These are phyloP conservation scores for Chaetomium globosum DNA, from an alignment of 2,329 filamentous ascomycete species.

Conservation along the genomic window DNA sequence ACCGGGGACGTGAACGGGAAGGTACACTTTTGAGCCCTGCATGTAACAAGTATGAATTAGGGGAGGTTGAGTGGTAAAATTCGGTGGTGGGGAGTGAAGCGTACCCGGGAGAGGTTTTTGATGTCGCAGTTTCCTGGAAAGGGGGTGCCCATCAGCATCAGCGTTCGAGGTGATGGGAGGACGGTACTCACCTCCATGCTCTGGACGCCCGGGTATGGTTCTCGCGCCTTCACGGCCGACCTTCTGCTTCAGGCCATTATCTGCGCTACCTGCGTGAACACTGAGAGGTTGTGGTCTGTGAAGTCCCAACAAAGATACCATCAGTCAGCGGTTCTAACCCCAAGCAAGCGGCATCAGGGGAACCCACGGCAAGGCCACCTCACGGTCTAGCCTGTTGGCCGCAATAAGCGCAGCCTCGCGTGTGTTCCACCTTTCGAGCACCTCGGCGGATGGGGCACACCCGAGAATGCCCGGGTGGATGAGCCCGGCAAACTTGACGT, in stretches of 20 bases:
- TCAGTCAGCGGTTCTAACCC: neutral
- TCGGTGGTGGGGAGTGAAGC: neutral
- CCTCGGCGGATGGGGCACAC: slow-evolving; percentile 77
- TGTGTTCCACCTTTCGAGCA: slow-evolving; percentile 80
- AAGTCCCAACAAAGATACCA: neutral
- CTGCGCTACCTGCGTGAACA: slow-evolving; percentile 70
- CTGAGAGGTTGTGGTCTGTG: slow-evolving; percentile 64
- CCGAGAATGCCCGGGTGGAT: slow-evolving; percentile 93
- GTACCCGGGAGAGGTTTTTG: slow-evolving; percentile 41
- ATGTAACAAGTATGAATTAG: slow-evolving; percentile 37
- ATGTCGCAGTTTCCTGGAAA: slow-evolving; percentile 37
- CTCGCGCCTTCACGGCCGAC: slow-evolving; percentile 78
- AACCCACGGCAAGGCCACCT: slow-evolving; percentile 68
- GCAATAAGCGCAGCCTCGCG: slow-evolving; percentile 80
- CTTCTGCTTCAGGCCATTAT: slow-evolving; percentile 61
- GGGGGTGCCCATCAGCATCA: neutral
- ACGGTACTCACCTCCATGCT: slow-evolving; percentile 68
- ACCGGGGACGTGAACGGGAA: slow-evolving; percentile 82
- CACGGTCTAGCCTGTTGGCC: slow-evolving; percentile 65
- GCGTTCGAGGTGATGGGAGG: too few species aligned
- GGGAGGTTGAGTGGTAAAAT: neutral
- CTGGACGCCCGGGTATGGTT: slow-evolving; percentile 81
- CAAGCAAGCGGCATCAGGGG: neutral
- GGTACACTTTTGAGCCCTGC: slow-evolving; percentile 67
- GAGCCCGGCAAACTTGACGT: slow-evolving; percentile 82